phyloP scores from a whole-genome alignment of 2,329 filamentous ascomycete species.

The Aspergillus sojae region DNA sequence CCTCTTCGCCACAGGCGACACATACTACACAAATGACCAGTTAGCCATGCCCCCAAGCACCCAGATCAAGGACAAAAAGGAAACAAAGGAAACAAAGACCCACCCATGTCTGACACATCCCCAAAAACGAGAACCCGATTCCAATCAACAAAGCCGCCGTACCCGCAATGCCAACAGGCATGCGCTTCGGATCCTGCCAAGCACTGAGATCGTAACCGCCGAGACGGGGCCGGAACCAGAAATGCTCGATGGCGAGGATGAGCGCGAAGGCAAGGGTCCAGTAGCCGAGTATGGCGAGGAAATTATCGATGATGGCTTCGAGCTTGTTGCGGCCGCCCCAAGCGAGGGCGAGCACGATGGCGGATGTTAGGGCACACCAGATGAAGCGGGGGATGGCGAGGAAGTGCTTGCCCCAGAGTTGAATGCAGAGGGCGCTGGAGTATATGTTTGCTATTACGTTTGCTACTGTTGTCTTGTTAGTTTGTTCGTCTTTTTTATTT shows the following conservation, averaged over 20 bases:
- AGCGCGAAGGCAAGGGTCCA: slow-evolving; percentile 24
- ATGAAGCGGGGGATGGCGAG: slow-evolving; percentile 24
- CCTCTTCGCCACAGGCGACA: slow-evolving; percentile 16
- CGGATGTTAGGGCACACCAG: slow-evolving; percentile 21
- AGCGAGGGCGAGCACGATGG: slow-evolving; percentile 18
- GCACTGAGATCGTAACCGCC: slow-evolving; percentile 23
- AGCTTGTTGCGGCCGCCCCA: slow-evolving; percentile 22
- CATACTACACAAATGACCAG: slow-evolving; percentile 6
- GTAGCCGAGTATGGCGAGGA: slow-evolving; percentile 24
- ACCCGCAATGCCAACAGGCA: slow-evolving; percentile 23
- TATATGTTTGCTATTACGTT: slow-evolving; percentile 24
- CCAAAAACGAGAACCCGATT: slow-evolving; percentile 18
- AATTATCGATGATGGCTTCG: slow-evolving; percentile 22
- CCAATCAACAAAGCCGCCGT: slow-evolving; percentile 15
- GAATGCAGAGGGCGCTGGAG: slow-evolving; percentile 23
- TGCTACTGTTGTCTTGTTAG: slow-evolving; percentile 5
- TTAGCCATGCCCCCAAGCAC: neutral
- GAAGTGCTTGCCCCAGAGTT: slow-evolving; percentile 21
- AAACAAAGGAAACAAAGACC: neutral
- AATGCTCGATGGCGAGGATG: slow-evolving; percentile 22
- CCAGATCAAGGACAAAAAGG: neutral
- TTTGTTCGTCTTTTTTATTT: neutral
- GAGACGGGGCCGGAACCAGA: slow-evolving; percentile 20
- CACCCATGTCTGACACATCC: slow-evolving; percentile 27
- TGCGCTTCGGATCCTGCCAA: slow-evolving; percentile 22